These are phyloP conservation scores for Leishmania guyanensis DNA, from an alignment of 208 protist species.

Conservation along the genomic window DNA sequence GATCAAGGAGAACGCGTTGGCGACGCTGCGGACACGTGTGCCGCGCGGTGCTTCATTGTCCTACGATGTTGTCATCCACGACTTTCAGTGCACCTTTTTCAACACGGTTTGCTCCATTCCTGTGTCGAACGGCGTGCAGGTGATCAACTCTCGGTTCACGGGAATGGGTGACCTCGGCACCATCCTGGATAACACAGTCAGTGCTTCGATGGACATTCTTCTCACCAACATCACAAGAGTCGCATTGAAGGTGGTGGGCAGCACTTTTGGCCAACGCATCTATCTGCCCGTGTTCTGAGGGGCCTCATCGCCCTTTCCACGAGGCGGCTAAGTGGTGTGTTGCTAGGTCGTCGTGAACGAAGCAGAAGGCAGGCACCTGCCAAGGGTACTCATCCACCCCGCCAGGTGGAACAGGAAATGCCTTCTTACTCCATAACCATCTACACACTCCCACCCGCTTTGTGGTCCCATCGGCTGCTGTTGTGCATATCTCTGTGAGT, in stretches of 20 bases:
- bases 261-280: constrained; percentile 20
- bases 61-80: constrained; percentile 26
- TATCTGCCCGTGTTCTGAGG: constrained; percentile 16
- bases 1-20: constrained; percentile 8
- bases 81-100: constrained; percentile 20
- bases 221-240: constrained; percentile 14
- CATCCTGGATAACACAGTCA: constrained; percentile 18
- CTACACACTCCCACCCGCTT: no score
- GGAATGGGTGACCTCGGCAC: constrained; percentile 20
- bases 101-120: constrained; percentile 27
- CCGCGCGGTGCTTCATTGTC: constrained; percentile 11
- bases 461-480: background rate
- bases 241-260: constrained; percentile 15
- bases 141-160: constrained; percentile 18
- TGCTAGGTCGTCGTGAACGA: background rate
- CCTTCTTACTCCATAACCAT: background rate
- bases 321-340: background rate
- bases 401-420: background rate
- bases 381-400: background rate
- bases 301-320: background rate
- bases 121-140: constrained; percentile 13
- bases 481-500: background rate
- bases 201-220: constrained; percentile 7
- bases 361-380: background rate
- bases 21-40: constrained; percentile 14